A percentile compares a stretch with the other conserved stretches of the same genome.
These are phyloP conservation scores for Pseudogymnoascus sp. DNA, from an alignment of 2,329 filamentous ascomycete species.

Conservation along the genomic window DNA sequence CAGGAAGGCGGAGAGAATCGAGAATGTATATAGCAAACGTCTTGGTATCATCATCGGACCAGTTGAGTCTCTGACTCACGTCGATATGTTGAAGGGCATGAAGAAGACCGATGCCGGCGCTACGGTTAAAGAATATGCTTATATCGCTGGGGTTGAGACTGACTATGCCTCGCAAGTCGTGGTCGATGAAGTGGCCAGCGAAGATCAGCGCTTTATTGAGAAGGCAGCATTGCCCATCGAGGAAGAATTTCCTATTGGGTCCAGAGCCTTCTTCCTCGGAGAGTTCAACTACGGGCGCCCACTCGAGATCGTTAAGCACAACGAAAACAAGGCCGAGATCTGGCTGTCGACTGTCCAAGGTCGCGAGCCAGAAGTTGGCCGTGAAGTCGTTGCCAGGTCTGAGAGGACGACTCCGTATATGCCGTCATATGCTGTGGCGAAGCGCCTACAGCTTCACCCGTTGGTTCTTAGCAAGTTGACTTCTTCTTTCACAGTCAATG, in stretches of 20 bases:
- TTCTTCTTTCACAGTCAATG: conserved; percentile 79
- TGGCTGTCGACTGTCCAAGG: conserved; percentile 65
- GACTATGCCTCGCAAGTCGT: conserved; percentile 88
- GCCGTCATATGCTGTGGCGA: conserved; percentile 84
- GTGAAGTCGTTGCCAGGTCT: conserved; percentile 61
- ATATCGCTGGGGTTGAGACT: conserved; percentile 76
- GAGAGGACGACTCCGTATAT: conserved; percentile 68
- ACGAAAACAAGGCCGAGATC: conserved; percentile 68
- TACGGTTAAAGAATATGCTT: conserved; percentile 84
- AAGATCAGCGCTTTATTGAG: conserved; percentile 90
- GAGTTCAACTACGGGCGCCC: conserved; percentile 90
- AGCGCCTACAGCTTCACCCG: conserved; percentile 71
- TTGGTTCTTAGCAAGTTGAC: conserved; percentile 92
- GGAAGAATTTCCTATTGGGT: conserved; percentile 80
- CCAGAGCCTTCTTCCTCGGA: conserved; percentile 85
- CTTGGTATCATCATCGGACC: conserved; percentile 79
- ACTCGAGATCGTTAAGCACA: conserved; percentile 71
- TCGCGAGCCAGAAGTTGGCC: conserved; percentile 76
- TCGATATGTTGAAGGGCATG: conserved; percentile 89
- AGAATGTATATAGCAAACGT: conserved; percentile 82
- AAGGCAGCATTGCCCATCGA: conserved; percentile 79
- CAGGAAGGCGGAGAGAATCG: conserved; percentile 76
- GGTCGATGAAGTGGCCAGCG: conserved; percentile 82
- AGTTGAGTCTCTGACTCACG: conserved; percentile 83
- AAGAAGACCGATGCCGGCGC: conserved; percentile 86